Evolutionary conservation across 768 basidiomycete species (phyloP), one percentile per base, ranked within the genome.

Genomic region (Xerocomus brunneocitrinus): DNA sequence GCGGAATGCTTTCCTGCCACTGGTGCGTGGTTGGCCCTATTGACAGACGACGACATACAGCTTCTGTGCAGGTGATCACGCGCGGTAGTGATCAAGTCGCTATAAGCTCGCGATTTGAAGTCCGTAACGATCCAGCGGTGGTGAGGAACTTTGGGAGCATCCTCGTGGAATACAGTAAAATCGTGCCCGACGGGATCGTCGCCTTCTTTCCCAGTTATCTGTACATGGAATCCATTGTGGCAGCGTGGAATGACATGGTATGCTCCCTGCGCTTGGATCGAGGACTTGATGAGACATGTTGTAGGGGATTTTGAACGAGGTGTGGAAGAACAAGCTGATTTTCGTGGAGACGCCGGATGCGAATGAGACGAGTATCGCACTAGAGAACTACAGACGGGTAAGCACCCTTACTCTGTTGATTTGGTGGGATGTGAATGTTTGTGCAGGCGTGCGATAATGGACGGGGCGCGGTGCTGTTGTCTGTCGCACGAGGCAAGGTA

Each of bases 181-280:
- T 91, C 50, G 95, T 99, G 2, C 97, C 97, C 8, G 97, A 99
- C 70, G 97, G 97, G 12, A 90, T 99, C 56, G 97, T 98, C 19
- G 95, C 94, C 4, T 99, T 99, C 79, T 99, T 99, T 73, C 97
- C 97, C 19, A 93, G 91, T 72, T 99, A 99, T 73, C 83, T 99
- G 13, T 99, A 99, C 71, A 99, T 99, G 97, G 97, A 99, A 71
- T 94, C 91, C 24, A 99, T 99, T 54, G 97, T 98, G 10, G 93
- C 94, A 2, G 97, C 97, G n/a, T 99, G 97, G 97, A 98, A 98
- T 66, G 97, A 99, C 70, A 99, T 99, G 97, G 97, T 95, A 67
- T 49, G 87, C 73, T 43, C 28, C 42, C 13, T 46, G 30, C 34
- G 22, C 35, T 1, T 24, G 19, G 3, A 8, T 8, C 3, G 5